Evolutionary conservation across 768 basidiomycete genomes (phyloP), one percentile per base, ranked within the genome.

Genomic region (Rhodotorula diobovata): DNA sequence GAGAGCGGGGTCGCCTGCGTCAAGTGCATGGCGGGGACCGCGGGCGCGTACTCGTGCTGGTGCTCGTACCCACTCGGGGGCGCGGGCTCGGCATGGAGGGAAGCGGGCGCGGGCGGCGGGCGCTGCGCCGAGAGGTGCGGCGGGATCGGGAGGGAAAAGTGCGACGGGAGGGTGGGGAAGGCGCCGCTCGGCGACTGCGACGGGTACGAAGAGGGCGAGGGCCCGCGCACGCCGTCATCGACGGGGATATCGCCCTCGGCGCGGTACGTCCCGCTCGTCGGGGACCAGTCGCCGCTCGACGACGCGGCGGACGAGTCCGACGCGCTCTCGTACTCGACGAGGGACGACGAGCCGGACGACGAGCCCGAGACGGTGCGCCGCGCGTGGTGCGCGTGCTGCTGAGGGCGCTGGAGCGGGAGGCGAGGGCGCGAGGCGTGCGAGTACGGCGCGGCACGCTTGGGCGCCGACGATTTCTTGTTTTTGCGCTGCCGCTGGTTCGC

Each of bases 401-500:
- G n/a, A 18, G 56, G 54, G 12, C 35, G 54, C 54, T 55, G 54
- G 34, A 7, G 54, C 15, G 20, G 53, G 25, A 41, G 39, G 32
- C 48, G 54, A 43, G n/a, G 39, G 61, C 18, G 60, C 48, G 37
- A 50, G 28, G 57, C 18, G 30, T 12, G 2, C 41, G 41, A 43
- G 48, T 71, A 71, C n/a, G 70, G 70, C 34, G 55, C 39, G 3
- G 60, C 60, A 43, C 63, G 37, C 41, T 43, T 43, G 41, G n/a
- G n/a, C n/a, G n/a, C 41, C 41, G 41, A 43, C 41, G n/a, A n/a
- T 43, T 59, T 63, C 46, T 61, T 61, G 39, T n/a, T 14, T 15
- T 57, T 35, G 20, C 66, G 70, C 57, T 71, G 65, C 32, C 70
- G 65, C 28, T 58, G 56, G 51, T 67, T 71, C 18, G 70, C 70